A percentile compares a stretch with the other conserved stretches of the same genome.
These are phyloP conservation scores for Gracilariopsis chorda DNA, from an alignment of 23 red algal genomes.

Conservation along the genomic window DNA sequence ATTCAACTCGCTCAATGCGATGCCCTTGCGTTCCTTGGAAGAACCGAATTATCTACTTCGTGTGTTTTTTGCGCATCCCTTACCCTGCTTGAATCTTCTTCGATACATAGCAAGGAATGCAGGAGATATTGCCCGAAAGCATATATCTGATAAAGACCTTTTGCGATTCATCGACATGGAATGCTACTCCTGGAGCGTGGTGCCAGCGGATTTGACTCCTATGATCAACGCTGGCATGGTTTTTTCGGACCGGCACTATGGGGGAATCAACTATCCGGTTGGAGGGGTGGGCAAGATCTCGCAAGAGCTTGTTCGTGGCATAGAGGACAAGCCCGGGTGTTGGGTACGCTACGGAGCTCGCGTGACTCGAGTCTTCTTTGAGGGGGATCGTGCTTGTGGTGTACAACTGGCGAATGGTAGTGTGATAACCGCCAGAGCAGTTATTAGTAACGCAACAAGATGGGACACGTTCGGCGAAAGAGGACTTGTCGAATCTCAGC, in stretches of 20 bases:
- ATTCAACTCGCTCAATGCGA: conserved; percentile 77
- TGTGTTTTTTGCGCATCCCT: conserved; percentile 81
- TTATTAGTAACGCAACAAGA: conserved; percentile 84
- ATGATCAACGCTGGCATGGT: conserved; percentile 99
- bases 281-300: conserved; percentile 89
- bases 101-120: conserved; percentile 80
- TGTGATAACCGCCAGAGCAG: conserved; percentile 26
- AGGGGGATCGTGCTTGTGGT: conserved; percentile 38
- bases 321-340: conserved; percentile 56
- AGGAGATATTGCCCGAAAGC: conserved; percentile 74
- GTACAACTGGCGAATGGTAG: conserved; percentile 65
- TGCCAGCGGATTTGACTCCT: conserved; percentile 76
- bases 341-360: conserved; percentile 63
- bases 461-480: conserved; percentile 87
- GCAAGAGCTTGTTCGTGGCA: conserved; percentile 60
- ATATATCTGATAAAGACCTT: conserved; percentile 69
- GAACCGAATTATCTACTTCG: conserved; percentile 81
- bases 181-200: conserved; percentile 88
- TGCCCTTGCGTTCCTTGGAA: conserved; percentile 86
- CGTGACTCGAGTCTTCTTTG: conserved; percentile 50
- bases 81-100: conserved; percentile 76
- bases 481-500: conserved; percentile 31
- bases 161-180: conserved; percentile 93
- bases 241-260: conserved; percentile 96
- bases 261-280: conserved; percentile 86